Evolutionary conservation across 768 basidiomycete species (phyloP).

Genomic region (Hydnomerulius pinastri): DNA sequence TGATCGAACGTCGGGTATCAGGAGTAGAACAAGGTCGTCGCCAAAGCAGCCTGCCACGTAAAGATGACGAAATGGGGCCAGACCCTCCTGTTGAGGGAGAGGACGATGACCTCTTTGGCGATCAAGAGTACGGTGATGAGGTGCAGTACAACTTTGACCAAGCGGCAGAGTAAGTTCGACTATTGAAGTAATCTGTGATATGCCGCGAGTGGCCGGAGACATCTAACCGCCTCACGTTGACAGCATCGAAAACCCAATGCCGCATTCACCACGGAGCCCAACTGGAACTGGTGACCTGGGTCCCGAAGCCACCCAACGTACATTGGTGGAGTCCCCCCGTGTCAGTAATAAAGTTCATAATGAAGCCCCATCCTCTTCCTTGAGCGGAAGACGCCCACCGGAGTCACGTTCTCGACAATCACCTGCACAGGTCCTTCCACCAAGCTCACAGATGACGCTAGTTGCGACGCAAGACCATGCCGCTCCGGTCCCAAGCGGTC

Average conservation of each 20-base stretch:
- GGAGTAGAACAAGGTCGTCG: neutral
- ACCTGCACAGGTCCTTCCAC: neutral
- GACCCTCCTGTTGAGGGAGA: constrained; percentile 10
- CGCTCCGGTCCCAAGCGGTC: neutral
- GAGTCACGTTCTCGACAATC: neutral
- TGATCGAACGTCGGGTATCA: neutral
- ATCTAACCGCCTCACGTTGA: neutral
- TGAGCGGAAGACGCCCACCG: neutral
- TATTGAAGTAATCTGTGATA: neutral
- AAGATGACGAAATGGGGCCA: neutral
- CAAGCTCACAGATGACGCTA: constrained; percentile 12
- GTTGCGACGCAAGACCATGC: constrained; percentile 2
- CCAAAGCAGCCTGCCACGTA: neutral
- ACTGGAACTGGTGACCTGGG: constrained; percentile 1
- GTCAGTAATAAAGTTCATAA: constrained; percentile 1
- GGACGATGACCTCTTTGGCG: constrained; percentile 26
- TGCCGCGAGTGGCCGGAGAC: neutral
- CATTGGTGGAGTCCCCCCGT: constrained; percentile 24
- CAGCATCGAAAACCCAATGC: constrained; percentile 6
- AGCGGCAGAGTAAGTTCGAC: constrained; percentile 14
- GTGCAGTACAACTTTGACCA: neutral
- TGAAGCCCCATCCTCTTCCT: neutral
- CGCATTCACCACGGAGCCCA: neutral
- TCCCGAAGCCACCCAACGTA: constrained; percentile 25
- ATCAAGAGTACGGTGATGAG: constrained; percentile 5